Evolutionary conservation across 768 basidiomycete species (phyloP), one percentile per base, ranked within the genome.

Genomic region (Trametes coccinea): DNA sequence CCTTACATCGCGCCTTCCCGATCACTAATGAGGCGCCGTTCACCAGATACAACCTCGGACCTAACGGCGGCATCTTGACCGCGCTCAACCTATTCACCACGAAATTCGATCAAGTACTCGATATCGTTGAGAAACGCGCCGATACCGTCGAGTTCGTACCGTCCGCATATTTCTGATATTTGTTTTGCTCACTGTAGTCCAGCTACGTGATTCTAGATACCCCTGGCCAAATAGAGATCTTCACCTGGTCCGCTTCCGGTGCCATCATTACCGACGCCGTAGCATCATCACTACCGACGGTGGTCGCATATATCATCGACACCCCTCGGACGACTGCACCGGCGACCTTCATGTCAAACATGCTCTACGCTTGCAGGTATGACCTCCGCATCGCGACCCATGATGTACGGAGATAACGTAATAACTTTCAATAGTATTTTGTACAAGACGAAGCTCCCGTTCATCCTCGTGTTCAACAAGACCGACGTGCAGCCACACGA

Each of bases 261-360:
- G 89, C 96, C 10, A 99, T 99, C 70, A 98, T 99, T 68, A 99
- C 97, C 44, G 95, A 98, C 71, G 93, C 97, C 16, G 81, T 99
- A 44, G 97, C 97, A 0, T 92, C 93, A 2, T 86, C 95, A 0
- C 79, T 98, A 59, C 97, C 97, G 5, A 89, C 97, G 2, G 93
- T 96, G 37, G 87, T 99, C 39, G 97, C 97, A 14, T 99, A 98
- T 71, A 84, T 99, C 62, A 93, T 99, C 67, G 97, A 99, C 74
- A 99, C 97, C 3, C 97, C 97, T 22, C 82, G 97, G 63, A 94
- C 93, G 17, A 89, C 90, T 0, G 87, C 93, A 0, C 97, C 97
- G 0, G 94, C 96, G 14, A 99, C 97, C 3, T 99, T 99, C 75
- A 99, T 98, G 97, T 92, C 89, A 17, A 99, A 99, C 75, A 99